phyloP scores from a whole-genome alignment of 2,329 filamentous ascomycete species.

The Penicillium glabrum region DNA sequence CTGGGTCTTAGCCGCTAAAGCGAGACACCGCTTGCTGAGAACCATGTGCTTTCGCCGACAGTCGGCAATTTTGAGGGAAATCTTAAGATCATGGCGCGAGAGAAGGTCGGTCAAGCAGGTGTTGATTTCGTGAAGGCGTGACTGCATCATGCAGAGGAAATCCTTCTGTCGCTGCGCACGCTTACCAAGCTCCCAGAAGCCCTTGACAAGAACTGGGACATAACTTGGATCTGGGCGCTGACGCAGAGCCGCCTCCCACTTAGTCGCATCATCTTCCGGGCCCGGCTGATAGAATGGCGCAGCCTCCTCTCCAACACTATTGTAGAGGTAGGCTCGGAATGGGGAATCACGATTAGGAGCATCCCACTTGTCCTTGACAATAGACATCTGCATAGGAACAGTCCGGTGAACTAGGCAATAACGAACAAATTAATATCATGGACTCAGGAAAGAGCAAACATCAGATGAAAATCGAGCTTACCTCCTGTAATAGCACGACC shows the following conservation, averaged over 20 bases:
- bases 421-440: not conserved
- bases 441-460: not conserved
- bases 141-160: constrained; percentile 58
- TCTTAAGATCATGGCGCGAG: constrained; percentile 60
- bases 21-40: constrained; percentile 60
- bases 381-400: constrained; percentile 59
- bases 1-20: constrained; percentile 64
- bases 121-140: constrained; percentile 65
- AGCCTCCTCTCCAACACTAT: constrained; percentile 58
- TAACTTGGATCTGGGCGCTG: constrained; percentile 58
- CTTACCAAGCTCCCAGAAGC: constrained; percentile 60
- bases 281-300: constrained; percentile 63
- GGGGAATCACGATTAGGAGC: constrained; percentile 52
- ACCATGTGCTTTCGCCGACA: constrained; percentile 60
- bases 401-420: constrained; percentile 54
- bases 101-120: constrained; percentile 59
- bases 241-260: constrained; percentile 65
- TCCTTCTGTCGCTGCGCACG: constrained; percentile 59
- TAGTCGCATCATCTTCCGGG: constrained; percentile 57
- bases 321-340: constrained; percentile 65
- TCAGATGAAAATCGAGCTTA: constrained; percentile 19
- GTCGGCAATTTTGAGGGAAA: constrained; percentile 59
- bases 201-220: constrained; percentile 60
- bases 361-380: constrained; percentile 64
- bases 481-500: constrained; percentile 45